Conservation (phyloP, 257 asterid genomes). For the Handroanthus guayacan region DNA sequence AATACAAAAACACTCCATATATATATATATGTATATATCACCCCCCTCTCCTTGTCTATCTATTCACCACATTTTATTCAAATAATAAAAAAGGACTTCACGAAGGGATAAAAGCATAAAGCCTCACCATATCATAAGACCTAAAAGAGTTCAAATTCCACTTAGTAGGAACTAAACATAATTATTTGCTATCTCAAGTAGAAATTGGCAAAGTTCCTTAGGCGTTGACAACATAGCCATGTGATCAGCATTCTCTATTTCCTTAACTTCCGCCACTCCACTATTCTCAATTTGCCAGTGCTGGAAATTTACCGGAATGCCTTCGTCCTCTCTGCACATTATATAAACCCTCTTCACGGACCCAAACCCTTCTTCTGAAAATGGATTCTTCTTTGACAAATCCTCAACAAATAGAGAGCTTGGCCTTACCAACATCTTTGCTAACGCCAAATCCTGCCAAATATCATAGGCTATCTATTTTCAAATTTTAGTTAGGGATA, state of each 20-base stretch:
- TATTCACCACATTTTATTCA: no score
- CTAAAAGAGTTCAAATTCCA: no score
- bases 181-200: constrained; percentile 39
- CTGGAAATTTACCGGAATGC: constrained; percentile 34
- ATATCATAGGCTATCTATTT: background rate
- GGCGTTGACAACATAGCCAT: constrained; percentile 48
- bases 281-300: constrained; percentile 40
- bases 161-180: background rate
- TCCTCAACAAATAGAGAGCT: constrained; percentile 39
- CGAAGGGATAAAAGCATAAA: no score
- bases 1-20: no score
- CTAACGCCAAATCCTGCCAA: constrained; percentile 61
- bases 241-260: constrained; percentile 43
- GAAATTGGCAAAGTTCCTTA: constrained; percentile 27
- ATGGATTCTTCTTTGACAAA: constrained; percentile 26
- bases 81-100: no score
- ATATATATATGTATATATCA: no score
- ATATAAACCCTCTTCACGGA: constrained; percentile 46
- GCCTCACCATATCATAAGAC: no score
- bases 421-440: constrained; percentile 50
- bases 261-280: constrained; percentile 39
- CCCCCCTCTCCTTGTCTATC: no score
- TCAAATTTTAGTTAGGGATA: no score
- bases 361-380: constrained; percentile 41
- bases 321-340: constrained; percentile 37